Evolutionary conservation across 805 yeast species (phyloP), one percentile per base, ranked within the genome.

Genomic region (Pichia occidentalis): DNA sequence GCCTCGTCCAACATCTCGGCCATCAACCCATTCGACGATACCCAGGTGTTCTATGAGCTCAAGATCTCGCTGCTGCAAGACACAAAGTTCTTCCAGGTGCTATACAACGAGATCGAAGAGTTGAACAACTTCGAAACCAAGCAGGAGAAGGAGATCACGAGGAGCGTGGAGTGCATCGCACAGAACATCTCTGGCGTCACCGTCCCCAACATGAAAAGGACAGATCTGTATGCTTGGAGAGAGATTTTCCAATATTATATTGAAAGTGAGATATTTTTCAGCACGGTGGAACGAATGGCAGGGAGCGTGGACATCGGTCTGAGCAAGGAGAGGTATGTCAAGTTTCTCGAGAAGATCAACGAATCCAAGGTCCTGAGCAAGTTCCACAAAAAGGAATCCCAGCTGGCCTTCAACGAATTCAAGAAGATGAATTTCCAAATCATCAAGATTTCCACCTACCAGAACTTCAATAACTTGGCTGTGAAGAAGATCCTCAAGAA

Each of bases 201-300:
- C 0, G 50, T 60, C 11, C 75, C 79, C 0, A 58, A 60, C 25
- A 54, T 54, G 30, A 67, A 64, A 37, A 64, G 61, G 26, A 59
- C 68, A 1, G 90, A 82, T 51, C 60, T 81, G 57, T 77, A 77
- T 49, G 64, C 66, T 7, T 83, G 90, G 90, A 62, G 90, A 41
- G 75, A 77, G 49, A 65, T 82, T 8, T 81, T 82, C 59, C 72
- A 68, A 48, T 56, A 71, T 16, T 82, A 80, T 47, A 65, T 80
- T 19, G 88, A 81, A 45, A 68, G 75, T 18, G 82, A 80, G 45
- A 72, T 82, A 23, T 81, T 75, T 45, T 74, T 78, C 57, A 45
- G 54, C 33, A 56, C 59, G 2, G 29, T 44, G 19, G 81, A 75
- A 39, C 51, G 51, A 25, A 54, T 61, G 21, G 63, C 68, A 4